These are phyloP conservation scores for Xylogone sp. DNA, from an alignment of 2,329 filamentous ascomycete species.

Conservation along the genomic window DNA sequence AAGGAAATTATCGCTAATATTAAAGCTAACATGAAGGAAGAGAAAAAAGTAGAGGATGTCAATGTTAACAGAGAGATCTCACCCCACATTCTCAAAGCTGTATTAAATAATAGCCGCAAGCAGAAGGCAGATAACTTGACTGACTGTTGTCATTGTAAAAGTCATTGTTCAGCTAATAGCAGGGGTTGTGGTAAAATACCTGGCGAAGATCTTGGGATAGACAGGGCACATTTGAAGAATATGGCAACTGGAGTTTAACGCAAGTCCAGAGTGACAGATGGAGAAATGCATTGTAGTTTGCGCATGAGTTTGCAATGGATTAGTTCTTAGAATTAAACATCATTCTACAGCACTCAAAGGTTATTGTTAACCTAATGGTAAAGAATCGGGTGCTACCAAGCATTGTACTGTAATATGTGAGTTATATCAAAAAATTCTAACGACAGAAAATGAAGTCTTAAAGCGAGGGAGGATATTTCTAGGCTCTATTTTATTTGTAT, in stretches of 20 bases:
- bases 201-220: slow-evolving; percentile 9
- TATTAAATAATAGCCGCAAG: slow-evolving; percentile 19
- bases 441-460: too few relatives aligned
- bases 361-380: slow-evolving; percentile 10
- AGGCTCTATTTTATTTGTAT: too few relatives aligned
- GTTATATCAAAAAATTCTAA: not conserved
- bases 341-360: slow-evolving; percentile 9
- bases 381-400: slow-evolving; percentile 10
- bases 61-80: slow-evolving; percentile 7
- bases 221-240: slow-evolving; percentile 12
- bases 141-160: slow-evolving; percentile 10
- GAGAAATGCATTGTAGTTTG: slow-evolving; percentile 10
- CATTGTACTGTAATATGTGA: slow-evolving; percentile 8
- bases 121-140: slow-evolving; percentile 15
- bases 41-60: too few relatives aligned
- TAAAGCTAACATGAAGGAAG: too few relatives aligned
- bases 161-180: slow-evolving; percentile 3
- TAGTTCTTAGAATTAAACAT: not conserved
- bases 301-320: slow-evolving; percentile 12
- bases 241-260: slow-evolving; percentile 10
- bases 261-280: slow-evolving; percentile 13
- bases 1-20: too few relatives aligned
- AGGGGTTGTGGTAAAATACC: slow-evolving; percentile 1
- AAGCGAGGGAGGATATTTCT: too few relatives aligned
- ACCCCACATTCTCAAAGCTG: slow-evolving; percentile 15